A percentile compares a stretch with the other conserved stretches of the same genome.
phyloP scores from a whole-genome alignment of 1,139 yeast species.

The Magnusiomyces magnusii region DNA sequence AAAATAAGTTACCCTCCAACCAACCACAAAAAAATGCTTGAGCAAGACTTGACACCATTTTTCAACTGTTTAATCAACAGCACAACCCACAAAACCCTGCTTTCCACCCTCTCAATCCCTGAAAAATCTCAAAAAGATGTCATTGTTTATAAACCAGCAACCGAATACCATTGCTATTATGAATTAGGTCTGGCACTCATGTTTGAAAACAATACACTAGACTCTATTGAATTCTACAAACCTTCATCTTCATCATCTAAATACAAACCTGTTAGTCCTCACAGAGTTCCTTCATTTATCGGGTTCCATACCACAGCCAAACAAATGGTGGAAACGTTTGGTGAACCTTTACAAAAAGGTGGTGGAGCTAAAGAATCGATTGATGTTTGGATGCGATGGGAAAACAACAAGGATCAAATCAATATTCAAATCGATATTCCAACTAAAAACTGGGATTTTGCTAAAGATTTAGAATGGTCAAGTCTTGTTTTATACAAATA shows the following conservation, averaged over 20 bases:
- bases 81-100: background rate
- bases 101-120: background rate
- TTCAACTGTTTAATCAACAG: background rate
- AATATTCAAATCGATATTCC: conserved; percentile 24
- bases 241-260: background rate
- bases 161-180: conserved; percentile 23
- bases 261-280: conserved; percentile 15
- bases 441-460: conserved; percentile 26
- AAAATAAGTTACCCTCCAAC: background rate
- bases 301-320: conserved; percentile 20
- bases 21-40: background rate
- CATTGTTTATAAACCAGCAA: conserved; percentile 5
- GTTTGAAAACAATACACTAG: conserved; percentile 16
- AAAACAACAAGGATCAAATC: background rate
- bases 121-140: background rate
- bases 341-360: conserved; percentile 28
- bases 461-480: conserved; percentile 23
- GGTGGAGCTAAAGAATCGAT: conserved; percentile 21
- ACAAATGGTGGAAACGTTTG: conserved; percentile 23
- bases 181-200: conserved; percentile 22
- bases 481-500: conserved; percentile 18
- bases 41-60: background rate
- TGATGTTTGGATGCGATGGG: conserved; percentile 29
- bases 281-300: conserved; percentile 19
- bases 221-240: conserved; percentile 26